Base-by-base conservation (phyloP, 2,329 filamentous ascomycete species). In the Colletotrichum tamarilloi region DNA sequence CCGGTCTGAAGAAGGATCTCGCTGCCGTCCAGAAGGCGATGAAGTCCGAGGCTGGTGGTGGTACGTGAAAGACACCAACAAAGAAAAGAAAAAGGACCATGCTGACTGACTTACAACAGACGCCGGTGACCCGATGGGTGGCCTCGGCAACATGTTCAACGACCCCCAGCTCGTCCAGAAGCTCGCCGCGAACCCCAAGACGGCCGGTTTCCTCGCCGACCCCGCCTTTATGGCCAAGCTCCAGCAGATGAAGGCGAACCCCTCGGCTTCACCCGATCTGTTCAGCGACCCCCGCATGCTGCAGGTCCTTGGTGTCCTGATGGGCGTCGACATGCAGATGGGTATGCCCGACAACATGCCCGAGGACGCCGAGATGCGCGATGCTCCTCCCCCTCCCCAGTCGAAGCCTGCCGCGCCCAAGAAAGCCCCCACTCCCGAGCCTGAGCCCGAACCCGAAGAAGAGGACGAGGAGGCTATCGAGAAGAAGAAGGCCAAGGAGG, bases 121-220 rank as follows among this genome's bases (percentile, higher is more conserved):
- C 62, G 81, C 86, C 69, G 89, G 87, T 66, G 92, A 95, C 79
- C 92, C 93, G 8, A 88, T 87, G 49, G 94, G 90, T 67, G 95
- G 95, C 58, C 87, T 99, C n/a, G 94, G 94, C 77, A 90, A 92
- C 81, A 95, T 99, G 89, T 98, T 99, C 89, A 96, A 91, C 82
- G 97, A 99, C 82, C 97, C 97, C 22, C 91, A 95, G 80, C 86
- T 99, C 77, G 88, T 97, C 75, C 90, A 94, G 82, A 99, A 99
- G 87, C 92, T 99, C 72, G 95, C 95, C 75, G 90, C 86, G 78
- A 98, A 98, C 87, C 97, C 97, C 75, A 98, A 98, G 91, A 99
- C 97, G 12, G 92, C 93, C 76, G 82, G 87, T 14, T 91, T 93
- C 78, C 91, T 99, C 38, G 92, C 91, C 72, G 97, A 99, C 80